Evolutionary conservation across 2,329 filamentous ascomycete species (phyloP).

Genomic region (Trichoderma oligosporum): DNA sequence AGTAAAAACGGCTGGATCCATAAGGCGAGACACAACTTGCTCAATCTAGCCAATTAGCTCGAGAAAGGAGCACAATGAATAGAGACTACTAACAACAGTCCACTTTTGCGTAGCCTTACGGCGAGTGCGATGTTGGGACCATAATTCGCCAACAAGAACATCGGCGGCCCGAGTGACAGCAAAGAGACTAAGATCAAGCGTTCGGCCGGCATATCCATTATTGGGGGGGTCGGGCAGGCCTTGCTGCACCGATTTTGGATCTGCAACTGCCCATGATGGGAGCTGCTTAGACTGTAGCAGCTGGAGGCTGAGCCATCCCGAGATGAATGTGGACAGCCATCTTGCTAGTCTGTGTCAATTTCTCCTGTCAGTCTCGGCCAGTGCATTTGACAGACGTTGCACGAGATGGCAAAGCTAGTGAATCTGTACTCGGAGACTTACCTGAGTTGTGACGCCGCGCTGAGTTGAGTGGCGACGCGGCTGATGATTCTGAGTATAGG

Average conservation of each 20-base stretch:
- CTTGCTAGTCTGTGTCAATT: slow-evolving; percentile 45
- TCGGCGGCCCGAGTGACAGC: slow-evolving; percentile 68
- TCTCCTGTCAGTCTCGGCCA: slow-evolving; percentile 8
- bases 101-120: slow-evolving; percentile 45
- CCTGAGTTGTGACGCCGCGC: slow-evolving; percentile 28
- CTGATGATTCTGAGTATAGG: slow-evolving; percentile 31
- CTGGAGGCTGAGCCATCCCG: slow-evolving; percentile 54
- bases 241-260: slow-evolving; percentile 34
- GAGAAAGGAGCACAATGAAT: slow-evolving; percentile 8
- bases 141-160: slow-evolving; percentile 62
- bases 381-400: slow-evolving; percentile 2
- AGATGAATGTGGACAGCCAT: slow-evolving; percentile 57
- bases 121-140: slow-evolving; percentile 49
- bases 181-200: slow-evolving; percentile 80
- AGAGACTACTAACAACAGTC: slow-evolving; percentile 40
- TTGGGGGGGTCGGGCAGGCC: slow-evolving; percentile 26
- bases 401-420: slow-evolving; percentile 2
- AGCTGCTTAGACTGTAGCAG: slow-evolving; percentile 54
- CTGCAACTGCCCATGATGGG: slow-evolving; percentile 36
- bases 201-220: slow-evolving; percentile 59
- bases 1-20: slow-evolving; percentile 70
- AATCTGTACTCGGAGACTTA: slow-evolving; percentile 21
- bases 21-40: slow-evolving; percentile 34
- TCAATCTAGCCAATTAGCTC: slow-evolving; percentile 28
- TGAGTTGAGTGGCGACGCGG: slow-evolving; percentile 26